phyloP scores from a whole-genome alignment of 1,284 basidiomycete species.

The Leccinum solheimii region DNA sequence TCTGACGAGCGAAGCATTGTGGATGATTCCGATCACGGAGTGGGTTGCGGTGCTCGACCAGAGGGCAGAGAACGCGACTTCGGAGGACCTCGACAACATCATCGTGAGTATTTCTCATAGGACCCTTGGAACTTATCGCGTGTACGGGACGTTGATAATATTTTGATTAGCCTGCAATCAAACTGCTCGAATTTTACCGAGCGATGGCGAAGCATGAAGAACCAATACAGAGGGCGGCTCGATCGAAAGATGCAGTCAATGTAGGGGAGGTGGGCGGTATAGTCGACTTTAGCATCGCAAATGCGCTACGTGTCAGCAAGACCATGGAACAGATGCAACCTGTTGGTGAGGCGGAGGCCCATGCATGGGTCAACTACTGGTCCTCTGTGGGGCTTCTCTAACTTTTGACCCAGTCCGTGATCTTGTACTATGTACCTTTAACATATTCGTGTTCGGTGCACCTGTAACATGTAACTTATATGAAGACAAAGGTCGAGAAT shows the following conservation, averaged over 20 bases:
- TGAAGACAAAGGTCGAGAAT: not conserved
- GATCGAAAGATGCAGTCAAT: not conserved
- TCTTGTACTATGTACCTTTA: not conserved
- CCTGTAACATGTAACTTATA: not conserved
- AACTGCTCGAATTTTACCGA: slow-evolving; percentile 24
- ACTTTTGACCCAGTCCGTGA: not conserved
- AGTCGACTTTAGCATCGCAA: slow-evolving; percentile 9
- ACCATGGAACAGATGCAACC: slow-evolving; percentile 15
- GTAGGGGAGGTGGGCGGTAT: slow-evolving; percentile 13
- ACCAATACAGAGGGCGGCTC: not conserved
- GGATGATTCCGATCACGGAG: slow-evolving; percentile 16
- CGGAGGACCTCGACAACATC: slow-evolving; percentile 14
- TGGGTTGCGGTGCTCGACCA: slow-evolving; percentile 24
- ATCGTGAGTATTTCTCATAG: slow-evolving; percentile 10
- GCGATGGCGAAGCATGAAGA: slow-evolving; percentile 8
- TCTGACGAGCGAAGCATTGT: not conserved
- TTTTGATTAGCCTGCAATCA: slow-evolving; percentile 27
- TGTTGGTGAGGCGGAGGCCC: slow-evolving; percentile 17
- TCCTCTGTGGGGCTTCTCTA: slow-evolving; percentile 13
- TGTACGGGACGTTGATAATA: not conserved
- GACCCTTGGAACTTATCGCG: not conserved
- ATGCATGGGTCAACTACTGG: slow-evolving; percentile 25
- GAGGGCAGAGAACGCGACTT: slow-evolving; percentile 6
- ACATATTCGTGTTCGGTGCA: too few species aligned
- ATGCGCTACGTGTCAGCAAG: slow-evolving; percentile 11